Evolutionary conservation across 805 yeast species (phyloP).

Genomic region (Starmerella bombicola): DNA sequence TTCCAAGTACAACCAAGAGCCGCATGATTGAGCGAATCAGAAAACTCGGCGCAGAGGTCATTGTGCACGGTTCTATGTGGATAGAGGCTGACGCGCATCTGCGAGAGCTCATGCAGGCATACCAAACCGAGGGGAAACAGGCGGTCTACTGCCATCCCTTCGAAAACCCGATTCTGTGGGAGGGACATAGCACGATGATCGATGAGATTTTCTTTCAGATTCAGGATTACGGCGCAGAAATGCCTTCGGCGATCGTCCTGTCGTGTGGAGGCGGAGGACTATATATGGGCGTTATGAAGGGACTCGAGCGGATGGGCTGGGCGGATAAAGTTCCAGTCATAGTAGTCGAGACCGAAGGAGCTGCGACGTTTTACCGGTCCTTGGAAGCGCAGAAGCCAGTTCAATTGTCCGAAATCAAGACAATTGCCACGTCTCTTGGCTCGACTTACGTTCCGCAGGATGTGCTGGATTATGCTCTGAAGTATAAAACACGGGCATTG

Average conservation of each 20-base stretch:
- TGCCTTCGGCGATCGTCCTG: conserved; percentile 70
- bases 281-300: conserved; percentile 75
- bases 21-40: conserved; percentile 37
- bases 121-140: conserved; percentile 53
- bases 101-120: conserved; percentile 42
- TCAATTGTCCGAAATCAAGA: conserved; percentile 33
- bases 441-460: conserved; percentile 43
- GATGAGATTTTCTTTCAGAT: conserved; percentile 76
- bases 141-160: conserved; percentile 86
- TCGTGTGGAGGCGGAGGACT: conserved; percentile 97
- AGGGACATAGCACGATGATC: conserved; percentile 91
- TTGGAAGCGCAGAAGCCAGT: conserved; percentile 37
- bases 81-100: conserved; percentile 65
- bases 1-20: conserved; percentile 40
- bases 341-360: conserved; percentile 42
- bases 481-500: conserved; percentile 34
- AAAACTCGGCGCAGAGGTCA: conserved; percentile 39
- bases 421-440: conserved; percentile 55
- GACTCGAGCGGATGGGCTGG: conserved; percentile 49
- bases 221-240: conserved; percentile 36
- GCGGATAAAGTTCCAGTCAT: conserved; percentile 28
- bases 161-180: conserved; percentile 84
- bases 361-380: conserved; percentile 34
- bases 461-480: conserved; percentile 37
- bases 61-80: conserved; percentile 59